Base-by-base conservation (phyloP, 1,284 basidiomycete species). In the Ceratobasidium sp. region DNA sequence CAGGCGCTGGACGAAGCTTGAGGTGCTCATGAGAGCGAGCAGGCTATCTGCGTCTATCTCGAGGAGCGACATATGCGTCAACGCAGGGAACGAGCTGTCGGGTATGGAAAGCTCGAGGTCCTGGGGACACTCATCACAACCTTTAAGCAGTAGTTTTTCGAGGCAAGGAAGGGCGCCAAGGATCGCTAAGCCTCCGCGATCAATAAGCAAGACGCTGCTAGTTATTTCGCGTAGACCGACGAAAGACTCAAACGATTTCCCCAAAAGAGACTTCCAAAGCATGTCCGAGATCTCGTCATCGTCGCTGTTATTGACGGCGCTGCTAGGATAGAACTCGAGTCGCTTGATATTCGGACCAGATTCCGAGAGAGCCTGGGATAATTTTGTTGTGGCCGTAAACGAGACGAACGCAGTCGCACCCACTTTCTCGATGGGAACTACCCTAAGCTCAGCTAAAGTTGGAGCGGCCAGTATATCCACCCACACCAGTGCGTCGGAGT, bases 401-500 rank as follows among this genome's bases (percentile, higher is more conserved):
- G 64, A 67, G 41, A 67, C 38, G 26, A 32, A 55, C n/a, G 64
- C 64, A 26, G 32, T 52, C 2, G 13, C 7, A 18, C 11, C n/a
- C 13, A 6, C 32, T 9, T n/a, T 16, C 9, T 13, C n/a, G n/a
- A n/a, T n/a, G 9, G 64, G 52, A 8, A 41, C 2, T 1, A 67
- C n/a, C 13, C n/a, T n/a, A 32, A 67, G 49, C 35, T 44, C n/a
- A 26, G 32, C 26, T 18, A 67, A 4, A 21, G 64, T 44, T 14
- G 64, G 50, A 2, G 41, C 28, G 9, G 55, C 26, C 21, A 67
- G 55, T 26, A 67, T 18, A n/a, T 67, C 64, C 2, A 67, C 21
- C 50, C 50, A 67, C 14, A 44, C 26, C n/a, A 67, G 38, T 26
- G 64, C 30, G 21, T 52, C 50, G 13, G 64, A 50, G 52, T 67